These are phyloP conservation scores for Juncus effusus DNA, from an alignment of 176 grass and related monocot species.

Conservation along the genomic window DNA sequence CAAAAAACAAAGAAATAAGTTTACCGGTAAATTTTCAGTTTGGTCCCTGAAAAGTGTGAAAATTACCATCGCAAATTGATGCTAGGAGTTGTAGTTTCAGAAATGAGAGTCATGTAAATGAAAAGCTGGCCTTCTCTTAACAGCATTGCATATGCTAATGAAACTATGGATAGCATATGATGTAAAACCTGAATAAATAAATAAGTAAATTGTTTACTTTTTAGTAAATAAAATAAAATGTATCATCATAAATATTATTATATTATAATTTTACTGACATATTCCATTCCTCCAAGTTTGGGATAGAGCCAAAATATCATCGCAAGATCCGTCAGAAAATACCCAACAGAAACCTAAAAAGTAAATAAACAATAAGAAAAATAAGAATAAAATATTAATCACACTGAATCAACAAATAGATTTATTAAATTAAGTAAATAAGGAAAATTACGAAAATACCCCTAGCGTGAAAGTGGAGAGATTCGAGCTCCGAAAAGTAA, in stretches of 20 bases:
- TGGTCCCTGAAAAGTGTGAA: neutral
- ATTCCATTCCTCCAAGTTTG: constrained; percentile 95
- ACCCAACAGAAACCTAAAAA: constrained; percentile 83
- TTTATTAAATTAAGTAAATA: neutral
- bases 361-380: constrained; percentile 24
- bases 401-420: neutral
- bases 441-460: constrained; percentile 38
- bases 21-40: neutral
- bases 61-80: constrained; percentile 94
- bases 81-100: constrained; percentile 79
- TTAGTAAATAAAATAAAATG: neutral
- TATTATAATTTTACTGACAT: constrained; percentile 46
- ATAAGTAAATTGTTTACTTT: neutral
- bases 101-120: constrained; percentile 84
- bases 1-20: constrained; percentile 32
- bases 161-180: constrained; percentile 67
- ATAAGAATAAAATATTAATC: constrained; percentile 12
- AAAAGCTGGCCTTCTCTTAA: constrained; percentile 88
- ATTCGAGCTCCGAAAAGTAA: constrained; percentile 66
- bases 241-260: neutral
- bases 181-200: constrained; percentile 67
- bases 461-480: constrained; percentile 77
- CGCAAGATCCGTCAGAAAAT: constrained; percentile 82
- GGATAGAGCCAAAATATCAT: constrained; percentile 97
- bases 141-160: constrained; percentile 84